Percentiles rank a stretch among this genome's conserved stretches.
Conservation (phyloP, 179 eudicot genomes). For the Patellifolia procumbens region DNA sequence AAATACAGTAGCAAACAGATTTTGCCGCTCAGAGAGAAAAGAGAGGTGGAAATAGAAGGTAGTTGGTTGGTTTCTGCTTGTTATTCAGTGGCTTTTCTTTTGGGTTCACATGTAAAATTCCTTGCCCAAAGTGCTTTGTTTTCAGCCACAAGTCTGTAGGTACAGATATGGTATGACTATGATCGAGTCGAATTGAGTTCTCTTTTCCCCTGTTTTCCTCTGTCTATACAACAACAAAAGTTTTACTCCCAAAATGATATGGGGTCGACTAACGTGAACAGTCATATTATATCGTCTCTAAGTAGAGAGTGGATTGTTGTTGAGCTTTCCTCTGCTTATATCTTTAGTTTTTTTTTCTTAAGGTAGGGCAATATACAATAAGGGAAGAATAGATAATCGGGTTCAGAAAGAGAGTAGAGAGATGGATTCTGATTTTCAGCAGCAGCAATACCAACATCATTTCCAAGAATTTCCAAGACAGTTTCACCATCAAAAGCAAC, state of each 20-base stretch:
- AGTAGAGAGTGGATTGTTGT: too few relatives aligned
- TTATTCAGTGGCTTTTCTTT: slow-evolving; percentile 13
- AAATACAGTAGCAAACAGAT: slow-evolving; percentile 12
- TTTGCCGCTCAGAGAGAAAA: slow-evolving; percentile 17
- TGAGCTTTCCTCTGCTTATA: too few relatives aligned
- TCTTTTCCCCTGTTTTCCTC: slow-evolving; percentile 20
- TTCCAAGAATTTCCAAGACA: slow-evolving; percentile 35
- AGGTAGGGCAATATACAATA: neutral
- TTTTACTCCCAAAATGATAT: too few relatives aligned
- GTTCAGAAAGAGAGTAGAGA: neutral
- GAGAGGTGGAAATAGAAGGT: slow-evolving; percentile 10
- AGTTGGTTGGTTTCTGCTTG: slow-evolving; percentile 19
- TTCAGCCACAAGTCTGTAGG: slow-evolving; percentile 25
- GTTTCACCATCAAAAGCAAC: slow-evolving; percentile 36
- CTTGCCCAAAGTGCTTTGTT: slow-evolving; percentile 21
- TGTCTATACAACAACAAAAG: too few relatives aligned
- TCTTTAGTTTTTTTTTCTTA: neutral
- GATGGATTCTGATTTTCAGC: slow-evolving; percentile 44
- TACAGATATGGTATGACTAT: slow-evolving; percentile 17
- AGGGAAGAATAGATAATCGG: neutral
- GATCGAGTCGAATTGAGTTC: slow-evolving; percentile 7
- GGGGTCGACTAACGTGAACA: too few relatives aligned
- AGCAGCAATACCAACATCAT: slow-evolving; percentile 40
- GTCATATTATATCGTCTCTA: too few relatives aligned
- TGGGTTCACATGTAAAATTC: slow-evolving; percentile 38